Conservation (phyloP, 495 filamentous ascomycete genomes). For the Aspergillus asperescens region DNA sequence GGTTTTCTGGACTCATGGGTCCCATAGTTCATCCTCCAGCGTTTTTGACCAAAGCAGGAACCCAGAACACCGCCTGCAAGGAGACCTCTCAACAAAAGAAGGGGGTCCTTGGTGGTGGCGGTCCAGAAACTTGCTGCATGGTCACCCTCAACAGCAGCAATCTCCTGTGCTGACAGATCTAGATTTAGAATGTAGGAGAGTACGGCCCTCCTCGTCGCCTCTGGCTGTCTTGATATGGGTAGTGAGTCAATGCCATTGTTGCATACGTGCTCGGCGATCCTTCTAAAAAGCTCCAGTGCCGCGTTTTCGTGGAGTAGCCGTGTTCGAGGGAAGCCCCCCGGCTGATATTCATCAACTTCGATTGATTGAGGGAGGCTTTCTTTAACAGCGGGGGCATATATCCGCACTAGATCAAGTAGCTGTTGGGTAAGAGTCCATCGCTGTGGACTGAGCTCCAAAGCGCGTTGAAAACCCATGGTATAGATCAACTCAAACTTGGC, state of each 20-base stretch:
- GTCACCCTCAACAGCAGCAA: background rate
- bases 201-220: conserved; percentile 19
- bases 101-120: background rate
- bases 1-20: conserved; percentile 21
- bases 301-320: conserved; percentile 17
- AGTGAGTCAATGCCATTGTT: conserved; percentile 16
- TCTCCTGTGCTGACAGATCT: conserved; percentile 9
- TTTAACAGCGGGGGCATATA: background rate
- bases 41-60: conserved; percentile 53
- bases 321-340: conserved; percentile 21
- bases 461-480: conserved; percentile 53
- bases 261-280: conserved; percentile 16
- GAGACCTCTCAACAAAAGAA: conserved; percentile 51
- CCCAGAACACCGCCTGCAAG: conserved; percentile 51
- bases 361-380: background rate
- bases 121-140: conserved; percentile 33
- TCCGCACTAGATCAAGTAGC: conserved; percentile 43
- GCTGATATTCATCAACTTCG: background rate
- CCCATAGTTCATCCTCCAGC: conserved; percentile 52
- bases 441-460: conserved; percentile 51
- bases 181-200: conserved; percentile 37
- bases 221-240: conserved; percentile 26
- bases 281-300: conserved; percentile 3
- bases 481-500: conserved; percentile 62
- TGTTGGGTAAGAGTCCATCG: conserved; percentile 58